A percentile compares a stretch with the other conserved stretches of the same genome.
Evolutionary conservation across 2,329 filamentous ascomycete species (phyloP).

Genomic region (Penicillium sp.): DNA sequence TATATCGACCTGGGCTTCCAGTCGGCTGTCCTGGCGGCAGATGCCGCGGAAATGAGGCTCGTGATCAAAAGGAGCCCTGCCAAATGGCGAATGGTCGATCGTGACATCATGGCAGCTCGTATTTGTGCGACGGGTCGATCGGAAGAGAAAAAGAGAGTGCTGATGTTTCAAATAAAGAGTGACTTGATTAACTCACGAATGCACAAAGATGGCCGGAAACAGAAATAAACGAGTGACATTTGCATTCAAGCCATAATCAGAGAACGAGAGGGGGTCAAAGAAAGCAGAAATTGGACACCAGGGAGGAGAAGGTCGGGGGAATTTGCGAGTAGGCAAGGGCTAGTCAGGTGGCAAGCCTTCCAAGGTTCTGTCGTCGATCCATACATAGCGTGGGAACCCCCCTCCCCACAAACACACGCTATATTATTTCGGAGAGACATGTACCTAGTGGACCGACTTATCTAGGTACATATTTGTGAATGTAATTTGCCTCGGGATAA

Average conservation of each 20-base stretch:
- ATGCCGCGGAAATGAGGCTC: slow-evolving; percentile 9
- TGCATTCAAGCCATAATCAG: background rate
- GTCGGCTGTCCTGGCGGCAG: slow-evolving; percentile 27
- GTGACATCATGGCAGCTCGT: slow-evolving; percentile 11
- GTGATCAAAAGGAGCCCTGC: slow-evolving; percentile 1
- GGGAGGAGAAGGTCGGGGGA: background rate
- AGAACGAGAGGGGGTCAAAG: background rate
- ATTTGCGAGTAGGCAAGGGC: background rate
- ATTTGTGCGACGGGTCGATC: background rate
- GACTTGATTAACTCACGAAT: background rate
- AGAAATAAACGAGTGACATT: slow-evolving; percentile 6
- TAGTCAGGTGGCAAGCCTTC: slow-evolving; percentile 4
- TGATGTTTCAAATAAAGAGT: background rate
- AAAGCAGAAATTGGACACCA: background rate
- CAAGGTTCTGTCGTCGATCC: background rate
- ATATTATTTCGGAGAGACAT: background rate
- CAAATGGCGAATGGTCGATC: background rate
- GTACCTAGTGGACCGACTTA: background rate
- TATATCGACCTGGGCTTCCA: slow-evolving; percentile 48
- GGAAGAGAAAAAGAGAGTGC: background rate
- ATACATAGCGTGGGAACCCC: background rate
- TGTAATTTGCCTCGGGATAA: background rate
- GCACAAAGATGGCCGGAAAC: background rate
- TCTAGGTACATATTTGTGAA: background rate
- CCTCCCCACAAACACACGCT: background rate